A percentile compares a stretch with the other conserved stretches of the same genome.
Conservation (phyloP, 2,329 filamentous ascomycete species). For the Phialemonium atrogriseum region DNA sequence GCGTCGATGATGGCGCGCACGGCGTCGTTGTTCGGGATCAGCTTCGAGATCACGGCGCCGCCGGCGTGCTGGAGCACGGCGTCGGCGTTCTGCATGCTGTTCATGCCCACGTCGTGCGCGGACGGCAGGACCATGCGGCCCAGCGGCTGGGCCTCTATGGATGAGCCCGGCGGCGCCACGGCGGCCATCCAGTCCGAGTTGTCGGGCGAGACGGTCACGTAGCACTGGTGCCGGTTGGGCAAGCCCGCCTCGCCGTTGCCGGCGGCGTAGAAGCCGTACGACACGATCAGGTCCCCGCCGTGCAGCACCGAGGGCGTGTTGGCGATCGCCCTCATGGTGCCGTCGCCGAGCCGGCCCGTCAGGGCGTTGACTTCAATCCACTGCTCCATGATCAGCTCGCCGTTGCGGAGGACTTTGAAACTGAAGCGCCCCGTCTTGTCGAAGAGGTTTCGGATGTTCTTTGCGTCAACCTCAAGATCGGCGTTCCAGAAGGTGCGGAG, state of each 20-base stretch:
- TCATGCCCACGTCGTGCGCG: slow-evolving; percentile 43
- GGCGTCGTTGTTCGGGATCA: slow-evolving; percentile 16
- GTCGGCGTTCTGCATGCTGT: slow-evolving; percentile 34
- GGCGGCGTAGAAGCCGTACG: slow-evolving; percentile 40
- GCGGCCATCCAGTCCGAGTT: slow-evolving; percentile 33
- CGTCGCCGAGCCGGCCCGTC: slow-evolving; percentile 31
- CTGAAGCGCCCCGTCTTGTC: slow-evolving; percentile 35
- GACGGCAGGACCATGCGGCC: slow-evolving; percentile 33
- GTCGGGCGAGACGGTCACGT: slow-evolving; percentile 34
- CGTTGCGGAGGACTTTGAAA: slow-evolving; percentile 29
- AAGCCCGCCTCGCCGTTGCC: slow-evolving; percentile 33
- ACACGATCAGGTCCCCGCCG: slow-evolving; percentile 26
- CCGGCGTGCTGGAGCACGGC: slow-evolving; percentile 29
- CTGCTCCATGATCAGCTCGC: slow-evolving; percentile 30
- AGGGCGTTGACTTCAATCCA: slow-evolving; percentile 37
- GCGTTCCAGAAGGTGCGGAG: slow-evolving; percentile 25
- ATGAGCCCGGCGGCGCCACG: slow-evolving; percentile 28
- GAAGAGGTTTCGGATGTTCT: slow-evolving; percentile 29
- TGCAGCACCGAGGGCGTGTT: slow-evolving; percentile 21
- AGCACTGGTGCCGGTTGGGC: slow-evolving; percentile 33
- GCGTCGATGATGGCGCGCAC: slow-evolving; percentile 17
- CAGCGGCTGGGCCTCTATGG: slow-evolving; percentile 30
- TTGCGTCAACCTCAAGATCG: slow-evolving; percentile 36
- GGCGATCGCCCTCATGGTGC: slow-evolving; percentile 27
- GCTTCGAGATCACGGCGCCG: slow-evolving; percentile 17